Base-by-base conservation (phyloP, 2,329 filamentous ascomycete species). In the Chrysosphaeria jannelii region DNA sequence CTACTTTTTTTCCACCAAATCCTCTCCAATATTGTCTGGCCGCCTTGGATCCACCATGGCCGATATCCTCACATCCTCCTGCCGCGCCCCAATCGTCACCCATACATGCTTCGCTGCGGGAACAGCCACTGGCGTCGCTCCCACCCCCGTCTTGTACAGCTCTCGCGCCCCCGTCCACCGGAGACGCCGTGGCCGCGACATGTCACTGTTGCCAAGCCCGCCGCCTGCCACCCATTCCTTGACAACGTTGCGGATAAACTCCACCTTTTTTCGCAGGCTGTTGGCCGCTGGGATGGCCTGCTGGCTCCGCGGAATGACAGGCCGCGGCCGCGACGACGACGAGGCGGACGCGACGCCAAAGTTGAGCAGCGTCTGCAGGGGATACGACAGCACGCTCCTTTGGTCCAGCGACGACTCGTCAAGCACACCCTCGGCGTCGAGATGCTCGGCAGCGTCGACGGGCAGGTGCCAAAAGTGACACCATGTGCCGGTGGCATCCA, bases 381-480 rank as follows among this genome's bases (percentile, higher is more conserved):
- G 65, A 33, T 71, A 72, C 8, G 68, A 64, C 13, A 78, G 49
- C 28, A 70, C 61, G 21, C 69, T 61, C 11, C 72, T 60, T 31
- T 66, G 59, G 34, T 70, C 64, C 10, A 71, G 53, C 4, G 66
- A 66, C n/a, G 65, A 53, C 31, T 70, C 57, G 22, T 62, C 58
- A 23, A 76, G 59, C n/a, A 61, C 57, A 26, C 67, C 65, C 2
- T 60, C 62, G 14, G 52, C 44, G 3, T 58, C 51, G 8, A 81
- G 55, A 19, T 62, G 55, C 31, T 59, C 50, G 3, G 69, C 63
- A 1, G 70, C 71, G 28, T 69, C 60, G n/a, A 61, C 48, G 0
- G 69, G 61, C 11, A 79, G 57, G 35, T 74, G 67, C 46, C 71
- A 71, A 38, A 78, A 75, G 38, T 74, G 68, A 33, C 70, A 68